phyloP scores from a whole-genome alignment of 805 yeast genomes.

The Vanderwaltozyma tropicalis region DNA sequence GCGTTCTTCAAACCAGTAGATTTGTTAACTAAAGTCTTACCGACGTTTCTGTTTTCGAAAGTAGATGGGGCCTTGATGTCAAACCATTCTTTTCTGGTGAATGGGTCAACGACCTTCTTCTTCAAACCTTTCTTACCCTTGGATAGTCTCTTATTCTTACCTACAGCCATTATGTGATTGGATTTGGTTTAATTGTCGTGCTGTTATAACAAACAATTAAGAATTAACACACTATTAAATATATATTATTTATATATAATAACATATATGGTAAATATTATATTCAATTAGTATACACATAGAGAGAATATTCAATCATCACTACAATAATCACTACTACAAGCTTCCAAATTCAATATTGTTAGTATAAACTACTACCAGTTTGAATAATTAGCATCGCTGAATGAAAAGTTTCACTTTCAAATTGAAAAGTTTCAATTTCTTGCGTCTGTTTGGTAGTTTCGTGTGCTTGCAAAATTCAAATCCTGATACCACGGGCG shows the following conservation, averaged over 20 bases:
- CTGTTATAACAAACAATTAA: neutral
- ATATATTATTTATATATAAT: too few species aligned
- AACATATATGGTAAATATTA: too few species aligned
- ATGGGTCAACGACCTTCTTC: constrained; percentile 99
- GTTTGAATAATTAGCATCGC: too few species aligned
- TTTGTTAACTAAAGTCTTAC: constrained; percentile 97
- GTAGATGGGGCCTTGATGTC: constrained; percentile 98
- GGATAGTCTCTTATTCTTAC: constrained; percentile 75
- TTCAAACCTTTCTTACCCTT: constrained; percentile 95
- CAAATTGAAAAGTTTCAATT: too few species aligned
- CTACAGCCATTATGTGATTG: constrained; percentile 52
- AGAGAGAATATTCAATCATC: too few species aligned
- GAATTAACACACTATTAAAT: neutral
- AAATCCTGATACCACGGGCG: neutral
- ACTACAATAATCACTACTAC: too few species aligned
- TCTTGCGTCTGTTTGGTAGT: too few species aligned
- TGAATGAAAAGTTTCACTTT: too few species aligned
- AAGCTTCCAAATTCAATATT: too few species aligned
- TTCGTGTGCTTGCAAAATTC: too few species aligned
- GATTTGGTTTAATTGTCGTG: constrained; percentile 6
- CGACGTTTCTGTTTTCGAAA: constrained; percentile 96
- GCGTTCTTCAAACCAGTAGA: constrained; percentile 97
- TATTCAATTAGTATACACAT: too few species aligned
- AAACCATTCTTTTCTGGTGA: constrained; percentile 98
- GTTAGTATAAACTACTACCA: too few species aligned